Evolutionary conservation across 495 filamentous ascomycete species (phyloP).

Genomic region (Penicillium ochrochloron): DNA sequence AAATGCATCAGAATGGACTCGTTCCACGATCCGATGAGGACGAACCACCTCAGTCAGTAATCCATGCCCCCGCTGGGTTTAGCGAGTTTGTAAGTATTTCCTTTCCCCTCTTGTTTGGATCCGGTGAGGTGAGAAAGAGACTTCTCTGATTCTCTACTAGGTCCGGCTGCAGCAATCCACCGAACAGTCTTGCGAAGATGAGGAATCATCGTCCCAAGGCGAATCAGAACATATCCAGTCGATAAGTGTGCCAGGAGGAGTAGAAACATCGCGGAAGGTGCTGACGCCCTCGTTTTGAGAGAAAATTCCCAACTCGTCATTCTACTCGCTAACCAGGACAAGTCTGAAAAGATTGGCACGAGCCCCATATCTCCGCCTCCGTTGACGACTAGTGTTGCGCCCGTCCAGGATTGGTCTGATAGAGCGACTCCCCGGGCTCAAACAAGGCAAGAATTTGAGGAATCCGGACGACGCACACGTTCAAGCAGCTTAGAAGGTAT

Average conservation of each 20-base stretch:
- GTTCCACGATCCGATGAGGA: slow-evolving; percentile 67
- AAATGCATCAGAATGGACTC: slow-evolving; percentile 53
- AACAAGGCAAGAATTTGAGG: slow-evolving; percentile 71
- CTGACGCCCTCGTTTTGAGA: not conserved
- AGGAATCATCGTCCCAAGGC: slow-evolving; percentile 18
- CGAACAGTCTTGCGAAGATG: slow-evolving; percentile 18
- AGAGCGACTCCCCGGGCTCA: slow-evolving; percentile 81
- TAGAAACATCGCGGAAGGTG: slow-evolving; percentile 24
- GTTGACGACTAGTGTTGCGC: slow-evolving; percentile 70
- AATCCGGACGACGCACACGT: slow-evolving; percentile 50
- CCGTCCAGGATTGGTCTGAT: slow-evolving; percentile 65
- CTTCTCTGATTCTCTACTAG: not conserved
- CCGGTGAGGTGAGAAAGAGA: not conserved
- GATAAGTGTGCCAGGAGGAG: not conserved
- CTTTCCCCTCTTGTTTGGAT: not conserved
- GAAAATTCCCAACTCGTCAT: not conserved
- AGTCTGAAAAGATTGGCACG: slow-evolving; percentile 29
- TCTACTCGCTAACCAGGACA: slow-evolving; percentile 14
- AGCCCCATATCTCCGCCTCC: slow-evolving; percentile 64
- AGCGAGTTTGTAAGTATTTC: slow-evolving; percentile 67
- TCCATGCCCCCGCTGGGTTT: slow-evolving; percentile 84
- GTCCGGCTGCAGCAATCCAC: not conserved
- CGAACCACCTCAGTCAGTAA: slow-evolving; percentile 75
- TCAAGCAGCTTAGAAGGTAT: slow-evolving; percentile 76
- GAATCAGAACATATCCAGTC: slow-evolving; percentile 5